Conservation (phyloP, 495 filamentous ascomycete species). For the Bryoglossum gracile region DNA sequence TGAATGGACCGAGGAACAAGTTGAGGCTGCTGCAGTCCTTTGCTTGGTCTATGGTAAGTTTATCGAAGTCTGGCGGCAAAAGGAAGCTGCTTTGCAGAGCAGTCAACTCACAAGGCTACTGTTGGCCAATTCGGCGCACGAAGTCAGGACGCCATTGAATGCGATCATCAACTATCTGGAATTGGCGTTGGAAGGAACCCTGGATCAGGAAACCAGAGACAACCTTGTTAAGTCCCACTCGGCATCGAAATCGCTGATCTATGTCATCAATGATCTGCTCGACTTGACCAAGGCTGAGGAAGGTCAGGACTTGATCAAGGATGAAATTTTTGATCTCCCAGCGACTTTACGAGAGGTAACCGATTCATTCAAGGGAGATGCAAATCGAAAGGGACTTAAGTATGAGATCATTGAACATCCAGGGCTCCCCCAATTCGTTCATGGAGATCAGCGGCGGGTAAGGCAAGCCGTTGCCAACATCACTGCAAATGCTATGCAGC, state of each 20-base stretch:
- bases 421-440: constrained; percentile 61
- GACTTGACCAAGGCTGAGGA: constrained; percentile 88
- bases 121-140: constrained; percentile 88
- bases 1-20: constrained; percentile 67
- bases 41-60: constrained; percentile 86
- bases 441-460: constrained; percentile 73
- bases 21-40: constrained; percentile 83
- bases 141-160: constrained; percentile 89
- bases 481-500: constrained; percentile 77
- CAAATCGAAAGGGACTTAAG: constrained; percentile 63
- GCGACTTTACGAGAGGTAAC: constrained; percentile 69
- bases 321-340: constrained; percentile 70
- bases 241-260: constrained; percentile 92
- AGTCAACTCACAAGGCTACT: constrained; percentile 75
- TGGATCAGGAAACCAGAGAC: constrained; percentile 80
- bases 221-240: constrained; percentile 84
- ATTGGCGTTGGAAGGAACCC: constrained; percentile 77
- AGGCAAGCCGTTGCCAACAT: constrained; percentile 78
- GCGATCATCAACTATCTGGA: constrained; percentile 96
- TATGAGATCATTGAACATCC: constrained; percentile 62
- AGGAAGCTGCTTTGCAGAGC: constrained; percentile 76
- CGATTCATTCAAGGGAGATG: constrained; percentile 65
- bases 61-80: constrained; percentile 75
- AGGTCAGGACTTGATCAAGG: constrained; percentile 71
- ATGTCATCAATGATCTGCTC: constrained; percentile 91